Evolutionary conservation across 495 filamentous ascomycete species (phyloP).

Genomic region (Pseudevernia furfuracea): DNA sequence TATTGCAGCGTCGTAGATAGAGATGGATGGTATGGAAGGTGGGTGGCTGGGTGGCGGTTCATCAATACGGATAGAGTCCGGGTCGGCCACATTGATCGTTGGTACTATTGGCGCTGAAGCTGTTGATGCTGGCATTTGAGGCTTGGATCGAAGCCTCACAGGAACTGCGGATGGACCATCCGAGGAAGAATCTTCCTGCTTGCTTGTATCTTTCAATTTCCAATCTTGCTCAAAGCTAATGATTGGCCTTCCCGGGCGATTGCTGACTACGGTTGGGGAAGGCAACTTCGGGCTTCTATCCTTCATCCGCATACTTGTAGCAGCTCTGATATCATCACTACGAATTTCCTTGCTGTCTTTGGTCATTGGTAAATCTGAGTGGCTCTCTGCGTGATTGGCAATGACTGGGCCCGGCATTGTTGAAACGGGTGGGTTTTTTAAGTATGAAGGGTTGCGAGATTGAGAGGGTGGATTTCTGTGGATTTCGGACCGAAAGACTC

Average conservation of each 20-base stretch:
- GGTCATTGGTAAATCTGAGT: constrained; percentile 33
- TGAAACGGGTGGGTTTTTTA: constrained; percentile 47
- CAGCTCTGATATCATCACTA: constrained; percentile 74
- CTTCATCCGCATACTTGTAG: constrained; percentile 82
- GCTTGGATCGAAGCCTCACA: constrained; percentile 14
- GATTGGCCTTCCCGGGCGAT: constrained; percentile 76
- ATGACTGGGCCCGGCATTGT: constrained; percentile 24
- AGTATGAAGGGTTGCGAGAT: constrained; percentile 66
- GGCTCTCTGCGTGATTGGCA: constrained; percentile 20
- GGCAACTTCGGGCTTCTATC: constrained; percentile 81
- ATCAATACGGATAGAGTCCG: constrained; percentile 36
- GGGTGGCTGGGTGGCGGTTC: constrained; percentile 10
- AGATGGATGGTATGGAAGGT: constrained; percentile 52
- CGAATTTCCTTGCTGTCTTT: constrained; percentile 77
- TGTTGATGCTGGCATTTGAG: constrained; percentile 25
- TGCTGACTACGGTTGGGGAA: constrained; percentile 77
- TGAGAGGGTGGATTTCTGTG: constrained; percentile 71
- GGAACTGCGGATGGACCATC: neutral
- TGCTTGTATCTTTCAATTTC: constrained; percentile 50
- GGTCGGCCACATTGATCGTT: constrained; percentile 47
- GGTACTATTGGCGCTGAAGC: constrained; percentile 39
- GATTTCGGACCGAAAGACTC: constrained; percentile 61
- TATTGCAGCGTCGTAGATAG: constrained; percentile 42
- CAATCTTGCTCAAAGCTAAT: constrained; percentile 84
- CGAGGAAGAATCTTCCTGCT: constrained; percentile 24